Conservation (phyloP, 2,329 filamentous ascomycete species). For the Cercospora sp. region DNA sequence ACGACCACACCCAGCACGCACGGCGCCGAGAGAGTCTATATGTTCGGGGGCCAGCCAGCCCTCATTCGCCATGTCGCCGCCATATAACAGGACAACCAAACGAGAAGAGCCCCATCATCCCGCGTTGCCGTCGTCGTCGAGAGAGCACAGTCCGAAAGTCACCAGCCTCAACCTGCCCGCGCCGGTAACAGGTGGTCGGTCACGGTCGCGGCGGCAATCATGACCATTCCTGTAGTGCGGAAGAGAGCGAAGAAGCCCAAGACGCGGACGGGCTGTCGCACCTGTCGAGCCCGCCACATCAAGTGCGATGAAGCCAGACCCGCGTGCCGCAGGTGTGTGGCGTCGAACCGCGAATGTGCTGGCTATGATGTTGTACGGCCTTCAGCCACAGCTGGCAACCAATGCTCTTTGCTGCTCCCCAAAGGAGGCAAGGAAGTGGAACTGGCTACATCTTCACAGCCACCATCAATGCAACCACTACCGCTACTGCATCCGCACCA, state of each 20-base stretch:
- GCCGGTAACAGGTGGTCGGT: neutral
- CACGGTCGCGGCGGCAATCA: neutral
- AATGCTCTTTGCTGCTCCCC: constrained; percentile 14
- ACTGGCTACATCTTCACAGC: neutral
- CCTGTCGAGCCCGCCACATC: constrained; percentile 25
- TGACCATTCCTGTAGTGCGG: constrained; percentile 18
- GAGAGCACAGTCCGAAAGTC: neutral
- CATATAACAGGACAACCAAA: neutral
- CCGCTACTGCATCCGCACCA: constrained; percentile 8
- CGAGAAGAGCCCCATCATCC: neutral
- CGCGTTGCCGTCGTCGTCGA: neutral
- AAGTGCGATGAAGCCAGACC: constrained; percentile 26
- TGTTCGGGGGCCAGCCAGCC: neutral
- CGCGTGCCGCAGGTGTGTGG: constrained; percentile 18
- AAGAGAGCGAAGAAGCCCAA: constrained; percentile 25
- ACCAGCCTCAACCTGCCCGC: neutral
- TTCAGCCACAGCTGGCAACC: constrained; percentile 7
- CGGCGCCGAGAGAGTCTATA: neutral
- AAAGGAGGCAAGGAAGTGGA: constrained; percentile 3
- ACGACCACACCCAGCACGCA: neutral
- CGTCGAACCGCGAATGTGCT: constrained; percentile 19
- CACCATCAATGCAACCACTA: neutral
- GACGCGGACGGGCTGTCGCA: constrained; percentile 22
- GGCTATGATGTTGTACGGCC: constrained; percentile 21
- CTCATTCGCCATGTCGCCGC: neutral